Conservation (phyloP, 164 flowering plant genomes). For the Hamamelis virginiana region DNA sequence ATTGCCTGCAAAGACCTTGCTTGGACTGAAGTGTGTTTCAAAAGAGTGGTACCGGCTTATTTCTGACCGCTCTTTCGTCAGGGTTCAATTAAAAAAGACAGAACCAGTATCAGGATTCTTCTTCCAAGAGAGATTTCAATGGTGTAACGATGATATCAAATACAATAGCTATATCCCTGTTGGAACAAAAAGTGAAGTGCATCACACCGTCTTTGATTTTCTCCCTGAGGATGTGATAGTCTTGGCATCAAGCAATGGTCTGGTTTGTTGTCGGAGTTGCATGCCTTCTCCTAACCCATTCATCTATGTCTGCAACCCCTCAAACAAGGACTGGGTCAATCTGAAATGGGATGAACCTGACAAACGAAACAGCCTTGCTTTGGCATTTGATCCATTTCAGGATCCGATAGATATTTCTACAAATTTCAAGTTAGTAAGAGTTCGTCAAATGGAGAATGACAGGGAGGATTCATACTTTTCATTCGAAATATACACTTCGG, state of each 20-base stretch:
- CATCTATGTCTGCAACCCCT: constrained; percentile 46
- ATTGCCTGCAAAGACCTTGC: constrained; percentile 26
- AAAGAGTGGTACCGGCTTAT: constrained; percentile 33
- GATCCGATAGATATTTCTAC: constrained; percentile 16
- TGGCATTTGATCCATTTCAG: constrained; percentile 37
- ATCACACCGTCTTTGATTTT: constrained; percentile 26
- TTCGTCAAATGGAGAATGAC: constrained; percentile 16
- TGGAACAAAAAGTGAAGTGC: constrained; percentile 6
- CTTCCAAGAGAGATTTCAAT: constrained; percentile 36
- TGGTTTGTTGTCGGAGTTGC: constrained; percentile 43
- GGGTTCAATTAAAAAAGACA: constrained; percentile 21
- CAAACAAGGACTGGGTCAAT: constrained; percentile 34
- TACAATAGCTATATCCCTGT: constrained; percentile 29
- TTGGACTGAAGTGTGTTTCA: constrained; percentile 31
- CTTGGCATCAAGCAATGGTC: constrained; percentile 35
- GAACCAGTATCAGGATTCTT: constrained; percentile 38
- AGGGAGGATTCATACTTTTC: constrained; percentile 14
- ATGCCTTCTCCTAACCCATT: constrained; percentile 24
- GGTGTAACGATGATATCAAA: constrained; percentile 18
- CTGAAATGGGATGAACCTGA: constrained; percentile 19
- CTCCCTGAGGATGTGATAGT: constrained; percentile 42
- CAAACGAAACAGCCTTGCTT: constrained; percentile 19
- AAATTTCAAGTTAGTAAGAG: constrained; percentile 32
- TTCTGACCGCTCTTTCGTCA: constrained; percentile 27
- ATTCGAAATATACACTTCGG: constrained; percentile 38